Percentiles rank a stretch among this genome's conserved stretches.
Conservation (phyloP, 257 asterid genomes). For the Jacaranda copaia region DNA sequence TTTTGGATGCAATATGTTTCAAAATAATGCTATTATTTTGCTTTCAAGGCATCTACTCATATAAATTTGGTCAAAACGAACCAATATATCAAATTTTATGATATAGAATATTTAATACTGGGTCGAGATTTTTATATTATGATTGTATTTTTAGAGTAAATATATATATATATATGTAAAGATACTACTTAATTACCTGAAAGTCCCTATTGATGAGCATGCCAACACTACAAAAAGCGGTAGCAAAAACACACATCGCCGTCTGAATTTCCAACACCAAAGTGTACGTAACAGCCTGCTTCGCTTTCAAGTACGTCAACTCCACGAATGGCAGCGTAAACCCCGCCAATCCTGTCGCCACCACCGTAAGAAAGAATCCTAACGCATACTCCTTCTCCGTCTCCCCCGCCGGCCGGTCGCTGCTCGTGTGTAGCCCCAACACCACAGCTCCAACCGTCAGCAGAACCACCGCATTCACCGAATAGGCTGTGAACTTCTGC, state of each 20-base stretch:
- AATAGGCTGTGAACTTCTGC: not conserved
- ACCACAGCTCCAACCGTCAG: not conserved
- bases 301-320: not conserved
- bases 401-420: slow-evolving; percentile 6
- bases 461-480: not conserved
- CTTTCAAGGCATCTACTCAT: too few relatives aligned
- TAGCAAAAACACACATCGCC: not conserved
- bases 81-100: too few relatives aligned
- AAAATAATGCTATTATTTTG: too few relatives aligned
- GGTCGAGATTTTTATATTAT: too few relatives aligned
- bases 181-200: not conserved
- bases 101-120: too few relatives aligned
- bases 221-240: not conserved
- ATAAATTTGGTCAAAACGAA: too few relatives aligned
- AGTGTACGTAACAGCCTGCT: not conserved
- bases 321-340: not conserved
- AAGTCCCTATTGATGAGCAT: slow-evolving; percentile 2
- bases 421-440: not conserved
- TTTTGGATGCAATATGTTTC: too few relatives aligned
- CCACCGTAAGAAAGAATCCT: not conserved
- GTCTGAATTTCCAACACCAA: not conserved
- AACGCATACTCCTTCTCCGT: not conserved
- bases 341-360: not conserved
- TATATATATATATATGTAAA: too few relatives aligned
- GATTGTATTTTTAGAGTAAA: too few relatives aligned